Conservation (phyloP, 2,329 filamentous ascomycete genomes). For the Chrysosporium keratinophilum region DNA sequence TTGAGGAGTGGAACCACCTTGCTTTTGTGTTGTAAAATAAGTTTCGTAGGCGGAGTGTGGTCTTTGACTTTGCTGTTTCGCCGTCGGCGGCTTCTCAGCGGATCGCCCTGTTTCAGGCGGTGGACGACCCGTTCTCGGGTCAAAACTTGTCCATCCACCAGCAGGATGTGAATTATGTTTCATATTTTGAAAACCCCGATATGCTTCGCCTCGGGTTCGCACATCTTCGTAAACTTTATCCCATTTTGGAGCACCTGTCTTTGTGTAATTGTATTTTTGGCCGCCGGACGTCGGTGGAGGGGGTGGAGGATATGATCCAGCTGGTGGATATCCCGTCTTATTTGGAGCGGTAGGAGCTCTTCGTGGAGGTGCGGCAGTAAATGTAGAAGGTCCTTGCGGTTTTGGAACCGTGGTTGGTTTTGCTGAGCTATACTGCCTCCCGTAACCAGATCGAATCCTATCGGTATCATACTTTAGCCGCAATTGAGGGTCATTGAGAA, state of each 20-base stretch:
- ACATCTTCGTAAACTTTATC: slow-evolving; percentile 31
- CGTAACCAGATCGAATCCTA: slow-evolving; percentile 42
- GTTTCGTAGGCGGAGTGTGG: slow-evolving; percentile 34
- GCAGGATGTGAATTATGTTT: slow-evolving; percentile 19
- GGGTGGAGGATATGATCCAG: slow-evolving; percentile 13
- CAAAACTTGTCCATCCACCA: slow-evolving; percentile 33
- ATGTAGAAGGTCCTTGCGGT: slow-evolving; percentile 18
- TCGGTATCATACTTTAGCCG: slow-evolving; percentile 55
- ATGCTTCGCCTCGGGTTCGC: slow-evolving; percentile 37
- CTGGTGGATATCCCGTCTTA: slow-evolving; percentile 5
- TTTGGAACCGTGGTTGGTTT: slow-evolving; percentile 17
- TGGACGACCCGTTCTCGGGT: slow-evolving; percentile 29
- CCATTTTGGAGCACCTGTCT: slow-evolving; percentile 33
- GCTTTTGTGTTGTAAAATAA: slow-evolving; percentile 25
- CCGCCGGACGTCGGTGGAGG: slow-evolving; percentile 30
- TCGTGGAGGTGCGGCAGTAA: slow-evolving; percentile 19
- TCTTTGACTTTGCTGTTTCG: slow-evolving; percentile 19
- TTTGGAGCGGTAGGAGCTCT: slow-evolving; percentile 12
- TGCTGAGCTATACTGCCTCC: slow-evolving; percentile 19
- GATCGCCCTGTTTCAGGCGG: slow-evolving; percentile 1
- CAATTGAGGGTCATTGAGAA: slow-evolving; percentile 52
- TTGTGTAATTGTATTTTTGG: slow-evolving; percentile 33
- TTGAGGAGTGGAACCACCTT: slow-evolving; percentile 27
- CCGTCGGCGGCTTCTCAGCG: slow-evolving; percentile 12
- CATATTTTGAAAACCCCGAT: slow-evolving; percentile 38